phyloP scores from a whole-genome alignment of 179 eudicot species.

The Patellifolia procumbens region DNA sequence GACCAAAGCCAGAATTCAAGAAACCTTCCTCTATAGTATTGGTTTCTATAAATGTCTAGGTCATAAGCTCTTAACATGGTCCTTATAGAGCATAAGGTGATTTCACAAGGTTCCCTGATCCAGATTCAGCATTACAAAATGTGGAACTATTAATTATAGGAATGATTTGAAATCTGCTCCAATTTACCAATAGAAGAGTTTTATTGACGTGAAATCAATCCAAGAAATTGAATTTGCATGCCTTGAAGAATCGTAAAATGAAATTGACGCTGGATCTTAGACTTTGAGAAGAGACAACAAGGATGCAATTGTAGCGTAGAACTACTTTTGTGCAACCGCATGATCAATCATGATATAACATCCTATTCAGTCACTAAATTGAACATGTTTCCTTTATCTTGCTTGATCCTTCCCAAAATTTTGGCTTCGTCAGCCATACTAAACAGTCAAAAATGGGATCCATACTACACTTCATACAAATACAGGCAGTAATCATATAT shows the following conservation, averaged over 20 bases:
- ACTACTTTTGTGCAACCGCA: neutral
- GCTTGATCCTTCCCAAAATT: neutral
- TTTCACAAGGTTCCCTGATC: neutral
- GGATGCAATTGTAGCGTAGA: neutral
- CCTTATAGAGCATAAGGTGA: neutral
- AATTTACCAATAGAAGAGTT: neutral
- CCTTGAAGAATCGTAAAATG: neutral
- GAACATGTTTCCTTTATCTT: neutral
- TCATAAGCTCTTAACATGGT: neutral
- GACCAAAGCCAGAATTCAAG: neutral
- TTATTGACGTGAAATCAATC: too few relatives aligned
- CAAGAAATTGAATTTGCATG: too few relatives aligned
- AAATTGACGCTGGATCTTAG: neutral
- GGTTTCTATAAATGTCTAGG: neutral
- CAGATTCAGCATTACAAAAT: neutral
- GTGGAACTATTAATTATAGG: neutral
- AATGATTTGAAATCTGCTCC: neutral
- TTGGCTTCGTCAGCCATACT: neutral
- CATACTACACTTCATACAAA: neutral
- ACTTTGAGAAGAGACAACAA: neutral
- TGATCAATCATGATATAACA: neutral
- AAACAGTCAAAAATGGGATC: neutral
- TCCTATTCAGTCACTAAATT: neutral
- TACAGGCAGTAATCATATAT: conserved; percentile 1
- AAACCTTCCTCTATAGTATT: neutral